Evolutionary conservation across 768 basidiomycete genomes (phyloP).

Genomic region (Mycena metata): DNA sequence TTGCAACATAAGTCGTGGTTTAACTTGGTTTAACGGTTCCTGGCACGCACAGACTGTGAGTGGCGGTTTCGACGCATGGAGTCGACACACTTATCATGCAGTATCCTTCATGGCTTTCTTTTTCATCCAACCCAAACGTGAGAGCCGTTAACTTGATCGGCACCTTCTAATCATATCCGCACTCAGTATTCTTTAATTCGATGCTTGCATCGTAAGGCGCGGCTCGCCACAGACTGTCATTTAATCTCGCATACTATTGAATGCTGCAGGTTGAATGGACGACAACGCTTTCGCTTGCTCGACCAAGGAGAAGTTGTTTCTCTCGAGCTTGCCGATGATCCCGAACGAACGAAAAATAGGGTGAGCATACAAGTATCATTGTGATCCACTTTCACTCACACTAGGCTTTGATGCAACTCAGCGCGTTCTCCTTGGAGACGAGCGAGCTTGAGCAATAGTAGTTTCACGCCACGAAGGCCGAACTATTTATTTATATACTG

Average conservation of each 20-base stretch:
- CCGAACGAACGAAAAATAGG: background rate
- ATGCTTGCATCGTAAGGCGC: constrained; percentile 15
- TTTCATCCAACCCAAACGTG: constrained; percentile 12
- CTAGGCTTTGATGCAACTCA: background rate
- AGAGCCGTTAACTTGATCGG: background rate
- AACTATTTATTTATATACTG: background rate
- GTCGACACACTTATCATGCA: background rate
- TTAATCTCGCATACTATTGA: background rate
- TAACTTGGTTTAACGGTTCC: constrained; percentile 5
- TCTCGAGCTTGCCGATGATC: background rate
- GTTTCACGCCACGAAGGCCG: background rate
- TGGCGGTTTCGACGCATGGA: background rate
- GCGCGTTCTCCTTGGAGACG: background rate
- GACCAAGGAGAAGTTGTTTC: background rate
- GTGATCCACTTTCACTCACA: constrained; percentile 1
- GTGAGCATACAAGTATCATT: background rate
- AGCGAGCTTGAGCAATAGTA: background rate
- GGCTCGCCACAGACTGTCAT: background rate
- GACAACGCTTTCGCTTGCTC: constrained; percentile 5
- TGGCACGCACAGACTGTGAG: constrained; percentile 5
- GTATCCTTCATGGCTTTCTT: constrained; percentile 5
- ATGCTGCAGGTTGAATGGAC: constrained; percentile 1
- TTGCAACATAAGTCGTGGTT: background rate
- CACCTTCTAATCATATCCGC: background rate
- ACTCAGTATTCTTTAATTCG: constrained; percentile 16